A percentile compares a stretch with the other conserved stretches of the same genome.
Evolutionary conservation across 2,329 filamentous ascomycete genomes (phyloP).

Genomic region (Cercospora citrullina): DNA sequence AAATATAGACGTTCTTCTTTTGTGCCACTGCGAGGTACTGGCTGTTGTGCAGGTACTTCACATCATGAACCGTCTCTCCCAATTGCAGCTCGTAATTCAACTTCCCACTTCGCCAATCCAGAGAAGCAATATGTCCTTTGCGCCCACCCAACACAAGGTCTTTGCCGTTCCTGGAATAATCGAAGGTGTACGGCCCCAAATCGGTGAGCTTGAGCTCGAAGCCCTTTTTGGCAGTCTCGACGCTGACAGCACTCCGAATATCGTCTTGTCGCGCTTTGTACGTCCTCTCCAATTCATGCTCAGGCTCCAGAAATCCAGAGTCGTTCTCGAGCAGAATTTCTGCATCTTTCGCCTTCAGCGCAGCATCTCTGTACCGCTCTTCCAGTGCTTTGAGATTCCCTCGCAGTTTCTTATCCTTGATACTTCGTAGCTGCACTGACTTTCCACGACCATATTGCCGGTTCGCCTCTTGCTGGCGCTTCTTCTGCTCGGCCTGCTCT

Average conservation of each 20-base stretch:
- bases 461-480: constrained; percentile 40
- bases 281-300: constrained; percentile 83
- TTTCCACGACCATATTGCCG: constrained; percentile 79
- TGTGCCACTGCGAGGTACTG: constrained; percentile 94
- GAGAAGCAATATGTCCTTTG: constrained; percentile 92
- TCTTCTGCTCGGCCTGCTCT: constrained; percentile 38
- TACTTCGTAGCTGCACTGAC: constrained; percentile 67
- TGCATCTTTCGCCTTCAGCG: constrained; percentile 85
- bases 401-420: constrained; percentile 88
- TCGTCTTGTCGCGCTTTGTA: constrained; percentile 91
- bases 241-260: constrained; percentile 69
- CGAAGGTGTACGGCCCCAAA: constrained; percentile 81
- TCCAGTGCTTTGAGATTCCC: constrained; percentile 78
- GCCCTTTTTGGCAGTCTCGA: constrained; percentile 86
- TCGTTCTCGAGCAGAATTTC: constrained; percentile 91
- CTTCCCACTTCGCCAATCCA: constrained; percentile 94
- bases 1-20: constrained; percentile 96
- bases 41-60: constrained; percentile 90
- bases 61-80: constrained; percentile 84
- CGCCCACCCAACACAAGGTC: constrained; percentile 81
- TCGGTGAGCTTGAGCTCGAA: constrained; percentile 84
- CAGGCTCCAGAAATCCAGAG: constrained; percentile 81
- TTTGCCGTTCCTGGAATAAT: constrained; percentile 87
- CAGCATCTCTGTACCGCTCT: constrained; percentile 75
- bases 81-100: constrained; percentile 89